Evolutionary conservation across 106 monocot genomes (phyloP).

Genomic region (Amphibolis antarctica): DNA sequence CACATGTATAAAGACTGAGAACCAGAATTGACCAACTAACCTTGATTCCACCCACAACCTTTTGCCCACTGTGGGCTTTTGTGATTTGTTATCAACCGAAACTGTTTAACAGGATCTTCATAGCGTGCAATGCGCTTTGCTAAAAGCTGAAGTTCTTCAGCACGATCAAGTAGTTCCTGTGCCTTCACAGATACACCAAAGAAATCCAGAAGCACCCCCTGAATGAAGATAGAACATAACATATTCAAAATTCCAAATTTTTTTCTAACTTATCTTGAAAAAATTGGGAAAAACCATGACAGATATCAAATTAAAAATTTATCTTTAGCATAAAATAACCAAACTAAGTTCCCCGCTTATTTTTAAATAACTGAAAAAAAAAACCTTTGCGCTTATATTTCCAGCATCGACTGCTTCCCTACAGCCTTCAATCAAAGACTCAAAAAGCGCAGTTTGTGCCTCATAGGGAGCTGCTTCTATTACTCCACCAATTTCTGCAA

Average conservation of each 20-base stretch:
- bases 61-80: constrained; percentile 98
- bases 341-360: neutral
- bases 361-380: neutral
- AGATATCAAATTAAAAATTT: neutral
- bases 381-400: constrained; percentile 74
- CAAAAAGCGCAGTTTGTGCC: constrained; percentile 70
- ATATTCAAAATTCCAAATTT: neutral
- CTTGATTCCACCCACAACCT: constrained; percentile 96
- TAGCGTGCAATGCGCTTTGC: constrained; percentile 84
- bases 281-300: neutral
- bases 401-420: constrained; percentile 60
- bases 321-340: neutral
- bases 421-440: constrained; percentile 75
- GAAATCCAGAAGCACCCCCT: constrained; percentile 91
- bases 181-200: constrained; percentile 96
- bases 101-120: constrained; percentile 80
- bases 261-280: neutral
- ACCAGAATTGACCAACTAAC: constrained; percentile 18
- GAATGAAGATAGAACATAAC: neutral
- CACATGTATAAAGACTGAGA: neutral
- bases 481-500: constrained; percentile 75
- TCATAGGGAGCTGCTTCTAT: constrained; percentile 53
- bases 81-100: constrained; percentile 63
- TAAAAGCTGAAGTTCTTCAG: constrained; percentile 78
- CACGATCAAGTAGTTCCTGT: constrained; percentile 67